phyloP scores from a whole-genome alignment of 2,329 filamentous ascomycete genomes.

The Xylaria hypoxylon region DNA sequence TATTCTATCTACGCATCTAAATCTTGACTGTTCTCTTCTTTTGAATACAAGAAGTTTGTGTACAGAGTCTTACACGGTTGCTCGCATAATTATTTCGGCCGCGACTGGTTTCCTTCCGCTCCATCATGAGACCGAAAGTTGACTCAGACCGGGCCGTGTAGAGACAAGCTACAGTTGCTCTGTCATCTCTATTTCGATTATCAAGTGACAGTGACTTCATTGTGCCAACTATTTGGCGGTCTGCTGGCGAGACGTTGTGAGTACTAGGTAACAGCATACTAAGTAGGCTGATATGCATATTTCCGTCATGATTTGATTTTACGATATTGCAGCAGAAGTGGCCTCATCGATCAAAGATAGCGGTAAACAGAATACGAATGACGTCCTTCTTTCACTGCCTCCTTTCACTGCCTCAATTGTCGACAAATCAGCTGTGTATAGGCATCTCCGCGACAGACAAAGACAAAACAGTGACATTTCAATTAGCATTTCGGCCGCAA shows the following conservation, averaged over 20 bases:
- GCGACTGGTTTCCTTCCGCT: neutral
- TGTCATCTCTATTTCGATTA: neutral
- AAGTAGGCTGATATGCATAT: neutral
- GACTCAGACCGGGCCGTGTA: constrained; percentile 5
- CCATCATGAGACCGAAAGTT: neutral
- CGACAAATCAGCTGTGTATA: constrained; percentile 25
- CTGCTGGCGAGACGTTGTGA: no score
- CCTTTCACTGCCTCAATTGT: constrained; percentile 25
- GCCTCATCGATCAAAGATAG: neutral
- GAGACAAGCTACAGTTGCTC: neutral
- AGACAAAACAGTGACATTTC: neutral
- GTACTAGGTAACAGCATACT: neutral
- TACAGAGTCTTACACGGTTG: neutral
- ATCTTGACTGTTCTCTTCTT: neutral
- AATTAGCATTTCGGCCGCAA: neutral
- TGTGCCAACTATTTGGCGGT: neutral
- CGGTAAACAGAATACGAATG: neutral
- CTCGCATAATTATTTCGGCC: neutral
- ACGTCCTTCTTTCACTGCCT: constrained; percentile 14
- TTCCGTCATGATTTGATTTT: neutral
- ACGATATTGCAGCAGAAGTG: neutral
- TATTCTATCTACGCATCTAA: neutral
- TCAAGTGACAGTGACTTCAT: neutral
- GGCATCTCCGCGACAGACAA: neutral
- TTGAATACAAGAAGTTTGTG: neutral